These are phyloP conservation scores for Pholiota adiposa DNA, from an alignment of 1,284 basidiomycete species.

Conservation along the genomic window DNA sequence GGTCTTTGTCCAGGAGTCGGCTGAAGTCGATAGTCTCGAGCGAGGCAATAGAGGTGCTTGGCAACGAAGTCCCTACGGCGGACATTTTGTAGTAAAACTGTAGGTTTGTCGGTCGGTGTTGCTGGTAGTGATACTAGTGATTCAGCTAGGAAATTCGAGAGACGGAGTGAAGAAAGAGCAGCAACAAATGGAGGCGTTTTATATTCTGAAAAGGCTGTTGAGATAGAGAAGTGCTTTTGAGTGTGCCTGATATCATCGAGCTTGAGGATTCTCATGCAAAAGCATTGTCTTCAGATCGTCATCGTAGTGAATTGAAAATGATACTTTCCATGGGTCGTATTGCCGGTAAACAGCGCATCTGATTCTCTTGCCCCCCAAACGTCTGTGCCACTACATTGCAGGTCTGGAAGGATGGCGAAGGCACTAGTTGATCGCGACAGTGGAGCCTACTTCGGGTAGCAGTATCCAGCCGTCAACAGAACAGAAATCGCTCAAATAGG, in stretches of 20 bases:
- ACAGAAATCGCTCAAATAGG: neutral
- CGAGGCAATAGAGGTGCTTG: neutral
- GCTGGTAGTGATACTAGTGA: neutral
- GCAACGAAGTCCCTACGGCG: slow-evolving; percentile 3
- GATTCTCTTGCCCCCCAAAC: too few relatives aligned
- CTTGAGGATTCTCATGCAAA: neutral
- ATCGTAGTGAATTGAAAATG: neutral
- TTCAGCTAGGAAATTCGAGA: neutral
- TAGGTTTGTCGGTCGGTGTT: neutral
- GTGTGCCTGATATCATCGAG: too few relatives aligned
- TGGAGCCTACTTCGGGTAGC: neutral
- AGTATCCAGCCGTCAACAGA: neutral
- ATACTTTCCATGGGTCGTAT: neutral
- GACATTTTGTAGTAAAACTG: neutral
- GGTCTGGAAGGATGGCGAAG: too few relatives aligned
- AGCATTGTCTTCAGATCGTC: neutral
- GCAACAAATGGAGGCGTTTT: neutral
- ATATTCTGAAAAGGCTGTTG: neutral
- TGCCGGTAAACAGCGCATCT: neutral
- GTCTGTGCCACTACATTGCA: too few relatives aligned
- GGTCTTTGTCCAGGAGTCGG: slow-evolving; percentile 5
- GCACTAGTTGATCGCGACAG: neutral
- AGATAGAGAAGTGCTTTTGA: neutral
- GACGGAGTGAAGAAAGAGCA: neutral
- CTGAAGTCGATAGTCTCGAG: slow-evolving; percentile 12